Percentiles rank a stretch among this genome's conserved stretches.
These are phyloP conservation scores for Ophiostoma populinum DNA, from an alignment of 2,329 filamentous ascomycete genomes.

Conservation along the genomic window DNA sequence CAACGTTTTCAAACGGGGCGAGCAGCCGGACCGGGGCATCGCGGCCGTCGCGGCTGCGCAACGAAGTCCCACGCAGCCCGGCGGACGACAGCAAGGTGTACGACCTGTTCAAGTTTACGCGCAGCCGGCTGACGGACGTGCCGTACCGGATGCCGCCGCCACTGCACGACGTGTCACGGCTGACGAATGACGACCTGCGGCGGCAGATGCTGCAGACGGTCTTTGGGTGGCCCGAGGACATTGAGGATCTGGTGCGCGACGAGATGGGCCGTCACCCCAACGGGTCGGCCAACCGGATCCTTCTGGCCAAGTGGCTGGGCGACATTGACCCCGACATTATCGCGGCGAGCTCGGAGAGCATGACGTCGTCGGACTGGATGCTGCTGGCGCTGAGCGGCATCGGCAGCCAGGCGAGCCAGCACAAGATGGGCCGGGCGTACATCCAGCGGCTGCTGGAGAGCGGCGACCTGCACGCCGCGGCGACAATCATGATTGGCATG, in stretches of 20 bases:
- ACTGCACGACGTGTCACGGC: slow-evolving; percentile 34
- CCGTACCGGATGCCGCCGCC: slow-evolving; percentile 56
- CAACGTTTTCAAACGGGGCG: slow-evolving; percentile 29
- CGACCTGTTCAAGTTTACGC: slow-evolving; percentile 76
- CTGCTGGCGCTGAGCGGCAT: slow-evolving; percentile 80
- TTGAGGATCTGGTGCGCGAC: slow-evolving; percentile 65
- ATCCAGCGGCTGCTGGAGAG: slow-evolving; percentile 79
- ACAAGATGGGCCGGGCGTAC: slow-evolving; percentile 79
- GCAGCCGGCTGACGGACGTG: slow-evolving; percentile 64
- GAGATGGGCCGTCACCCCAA: slow-evolving; percentile 60
- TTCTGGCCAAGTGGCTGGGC: slow-evolving; percentile 85
- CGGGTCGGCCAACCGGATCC: slow-evolving; percentile 60
- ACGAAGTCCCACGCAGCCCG: slow-evolving; percentile 69
- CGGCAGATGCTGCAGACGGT: slow-evolving; percentile 84
- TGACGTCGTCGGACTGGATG: slow-evolving; percentile 96
- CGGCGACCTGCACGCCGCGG: slow-evolving; percentile 80
- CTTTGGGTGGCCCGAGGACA: slow-evolving; percentile 85
- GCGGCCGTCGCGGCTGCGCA: slow-evolving; percentile 51
- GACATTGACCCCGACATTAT: slow-evolving; percentile 70
- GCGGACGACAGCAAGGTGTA: slow-evolving; percentile 50
- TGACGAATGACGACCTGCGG: slow-evolving; percentile 66
- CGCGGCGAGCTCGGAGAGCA: slow-evolving; percentile 64
- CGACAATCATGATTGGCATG: slow-evolving; percentile 81
- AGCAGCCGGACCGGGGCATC: slow-evolving; percentile 13
- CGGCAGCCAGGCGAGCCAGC: slow-evolving; percentile 59